Evolutionary conservation across 805 yeast species (phyloP).

Genomic region (Kodamaea leandrae): DNA sequence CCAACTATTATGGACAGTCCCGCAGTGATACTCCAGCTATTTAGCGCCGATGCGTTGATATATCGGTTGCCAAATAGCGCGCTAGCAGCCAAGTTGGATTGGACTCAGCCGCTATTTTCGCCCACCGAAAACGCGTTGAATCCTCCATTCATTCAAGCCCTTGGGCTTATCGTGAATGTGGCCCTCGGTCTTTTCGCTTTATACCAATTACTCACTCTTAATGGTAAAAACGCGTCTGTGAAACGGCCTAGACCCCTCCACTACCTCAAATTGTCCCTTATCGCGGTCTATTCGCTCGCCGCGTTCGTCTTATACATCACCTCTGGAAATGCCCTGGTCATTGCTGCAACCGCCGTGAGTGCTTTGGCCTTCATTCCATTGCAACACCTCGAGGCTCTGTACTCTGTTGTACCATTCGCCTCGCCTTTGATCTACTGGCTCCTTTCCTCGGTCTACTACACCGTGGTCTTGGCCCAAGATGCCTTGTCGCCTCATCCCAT

Average conservation of each 20-base stretch:
- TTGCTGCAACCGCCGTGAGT: background rate
- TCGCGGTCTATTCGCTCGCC: conserved; percentile 5
- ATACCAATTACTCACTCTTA: conserved; percentile 16
- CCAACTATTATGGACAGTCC: conserved; percentile 4
- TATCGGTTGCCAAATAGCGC: conserved; percentile 2
- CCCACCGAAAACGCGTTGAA: conserved; percentile 22
- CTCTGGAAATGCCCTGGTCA: background rate
- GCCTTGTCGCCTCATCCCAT: conserved; percentile 19
- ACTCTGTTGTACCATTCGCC: conserved; percentile 21
- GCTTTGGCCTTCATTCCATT: conserved; percentile 19
- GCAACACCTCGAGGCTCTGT: conserved; percentile 22
- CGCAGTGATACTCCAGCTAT: conserved; percentile 7
- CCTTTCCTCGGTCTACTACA: conserved; percentile 10
- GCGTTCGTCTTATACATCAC: background rate
- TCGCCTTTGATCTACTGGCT: conserved; percentile 26
- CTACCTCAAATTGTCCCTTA: conserved; percentile 13
- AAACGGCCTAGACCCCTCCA: conserved; percentile 15
- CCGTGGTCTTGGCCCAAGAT: conserved; percentile 19
- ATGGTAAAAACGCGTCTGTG: conserved; percentile 14
- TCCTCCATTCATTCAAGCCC: conserved; percentile 21
- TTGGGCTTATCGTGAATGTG: conserved; percentile 10
- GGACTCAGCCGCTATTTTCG: conserved; percentile 20
- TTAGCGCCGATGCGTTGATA: conserved; percentile 6
- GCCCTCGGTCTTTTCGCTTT: conserved; percentile 16
- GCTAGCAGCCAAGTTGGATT: conserved; percentile 3